Percentiles rank a stretch among this genome's conserved stretches.
phyloP scores from a whole-genome alignment of 1,139 yeast species.

The Blastobotrys malaysiensis region DNA sequence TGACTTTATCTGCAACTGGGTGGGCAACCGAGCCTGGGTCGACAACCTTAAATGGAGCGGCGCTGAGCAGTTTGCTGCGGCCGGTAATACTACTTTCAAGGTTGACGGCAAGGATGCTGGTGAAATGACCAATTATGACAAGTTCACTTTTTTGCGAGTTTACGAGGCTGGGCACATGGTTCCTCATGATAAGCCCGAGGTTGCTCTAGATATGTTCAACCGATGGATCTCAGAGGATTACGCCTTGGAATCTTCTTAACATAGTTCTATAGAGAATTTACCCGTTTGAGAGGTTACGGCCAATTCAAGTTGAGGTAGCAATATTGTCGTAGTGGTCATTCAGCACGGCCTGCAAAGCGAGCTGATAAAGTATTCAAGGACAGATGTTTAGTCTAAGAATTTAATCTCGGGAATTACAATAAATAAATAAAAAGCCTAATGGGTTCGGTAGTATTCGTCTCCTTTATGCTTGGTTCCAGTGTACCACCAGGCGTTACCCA shows the following conservation, averaged over 20 bases:
- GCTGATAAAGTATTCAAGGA: too few relatives aligned
- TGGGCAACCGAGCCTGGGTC: constrained; percentile 80
- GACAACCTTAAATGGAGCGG: constrained; percentile 57
- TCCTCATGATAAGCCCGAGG: constrained; percentile 70
- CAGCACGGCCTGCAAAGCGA: too few relatives aligned
- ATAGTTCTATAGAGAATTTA: not conserved
- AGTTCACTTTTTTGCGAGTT: constrained; percentile 54
- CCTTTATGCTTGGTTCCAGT: constrained; percentile 8
- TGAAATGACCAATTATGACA: constrained; percentile 41
- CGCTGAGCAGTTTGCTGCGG: constrained; percentile 26
- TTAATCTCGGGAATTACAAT: too few relatives aligned
- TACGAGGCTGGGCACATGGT: constrained; percentile 62
- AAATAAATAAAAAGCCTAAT: constrained; percentile 1
- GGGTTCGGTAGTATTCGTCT: not conserved
- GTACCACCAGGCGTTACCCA: constrained; percentile 46
- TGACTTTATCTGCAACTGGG: constrained; percentile 87
- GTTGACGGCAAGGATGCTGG: constrained; percentile 36
- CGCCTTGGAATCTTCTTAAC: not conserved
- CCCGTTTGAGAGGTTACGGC: too few relatives aligned
- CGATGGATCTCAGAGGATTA: constrained; percentile 46
- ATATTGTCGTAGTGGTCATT: too few relatives aligned
- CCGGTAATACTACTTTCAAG: constrained; percentile 35
- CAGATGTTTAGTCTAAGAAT: too few relatives aligned
- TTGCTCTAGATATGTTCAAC: constrained; percentile 63
- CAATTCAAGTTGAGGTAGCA: too few relatives aligned